Base-by-base conservation (phyloP, 208 protist species). In the Trypanosomatidae sp. region DNA sequence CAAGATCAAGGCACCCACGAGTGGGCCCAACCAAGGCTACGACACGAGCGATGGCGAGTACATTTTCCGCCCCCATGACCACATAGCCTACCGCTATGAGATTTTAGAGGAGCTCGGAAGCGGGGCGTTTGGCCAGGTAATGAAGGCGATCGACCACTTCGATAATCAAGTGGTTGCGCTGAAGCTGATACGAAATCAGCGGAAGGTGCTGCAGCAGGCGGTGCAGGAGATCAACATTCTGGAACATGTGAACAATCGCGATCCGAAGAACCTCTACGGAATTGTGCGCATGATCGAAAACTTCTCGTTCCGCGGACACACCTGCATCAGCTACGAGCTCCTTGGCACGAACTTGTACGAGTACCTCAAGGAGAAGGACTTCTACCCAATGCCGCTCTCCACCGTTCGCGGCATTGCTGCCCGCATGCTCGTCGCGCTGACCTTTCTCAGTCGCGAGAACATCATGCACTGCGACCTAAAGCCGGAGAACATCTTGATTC, bases 401-500 rank as follows among this genome's bases (percentile, higher is more conserved):
- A 41, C 74, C 68, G 41, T 22, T 80, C 78, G 85, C 47, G 83
- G 89, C 41, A 87, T 98, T 71, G 89, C 82, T 4, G 86, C 88
- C 17, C 82, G 85, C 46, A 65, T 96, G 58, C 72, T 96, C 5
- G 81, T 93, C 1, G 84, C 94, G 5, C 74, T 98, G 64, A 85
- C 88, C 2, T 98, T 93, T 70, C 55, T 98, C 44, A 88, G 79
- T 60, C 81, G 79, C 30, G 85, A 96, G 68, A 86, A 89, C 59
- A 95, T 99, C 69, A 95, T 98, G 62, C 98, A 99, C 80, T 95
- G 94, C 66, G 98, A 99, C 74, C 68, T 99, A 55, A 99, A 99
- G 82, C 98, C 97, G 7, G 98, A 99, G 82, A 99, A 99, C 79
- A 91, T 99, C 53, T 81, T 99, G 9, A 76, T 98, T 25, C 82